Evolutionary conservation across 2,329 filamentous ascomycete genomes (phyloP), one percentile per base, ranked within the genome.

Genomic region (Talaromyces amestolkiae): DNA sequence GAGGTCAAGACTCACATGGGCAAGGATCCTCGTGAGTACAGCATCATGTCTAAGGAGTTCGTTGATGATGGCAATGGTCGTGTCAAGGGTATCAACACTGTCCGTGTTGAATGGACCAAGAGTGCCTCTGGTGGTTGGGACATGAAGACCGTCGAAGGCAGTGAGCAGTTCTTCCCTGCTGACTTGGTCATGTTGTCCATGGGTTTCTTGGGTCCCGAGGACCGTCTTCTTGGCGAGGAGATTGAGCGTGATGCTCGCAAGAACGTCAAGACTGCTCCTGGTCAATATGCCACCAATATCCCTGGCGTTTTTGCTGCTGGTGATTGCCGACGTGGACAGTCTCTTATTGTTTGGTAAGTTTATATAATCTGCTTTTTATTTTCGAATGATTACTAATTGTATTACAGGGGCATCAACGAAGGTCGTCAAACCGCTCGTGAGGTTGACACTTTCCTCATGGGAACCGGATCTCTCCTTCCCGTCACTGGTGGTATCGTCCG

Each of bases 11-110:
- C 94, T 71, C 93, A 97, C 83, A 94, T 93, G 83, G 94, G 94
- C 80, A 93, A 93, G 77, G 94, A 97, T 74, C 94, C 94, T 66
- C 92, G 94, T 72, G 94, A 97, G 82, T 98, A 91, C 85, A 97
- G 93, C 83, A 93, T 98, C 81, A 97, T 97, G 92, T 96, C 93
- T 19, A 94, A 96, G 82, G 92, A 96, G 73, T 98, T 98, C 72
- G 92, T 96, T 67, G 92, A 93, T 70, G 92, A 97, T 72, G 93
- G 92, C 68, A 87, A 81, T 59, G 93, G 93, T 76, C 89, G 90
- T 70, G 92, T 98, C 75, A 96, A 93, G 84, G 94, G 94, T 69
- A 97, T 98, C 85, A 97, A 95, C 81, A 97, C 93, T 51, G 87
- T 95, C 66, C 92, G 94, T 63, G 93, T 98, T 51, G 93, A 97